Percentiles rank a stretch among this genome's conserved stretches.
Conservation (phyloP, 163 green algal genomes). For the Smithsoniella earleae region DNA sequence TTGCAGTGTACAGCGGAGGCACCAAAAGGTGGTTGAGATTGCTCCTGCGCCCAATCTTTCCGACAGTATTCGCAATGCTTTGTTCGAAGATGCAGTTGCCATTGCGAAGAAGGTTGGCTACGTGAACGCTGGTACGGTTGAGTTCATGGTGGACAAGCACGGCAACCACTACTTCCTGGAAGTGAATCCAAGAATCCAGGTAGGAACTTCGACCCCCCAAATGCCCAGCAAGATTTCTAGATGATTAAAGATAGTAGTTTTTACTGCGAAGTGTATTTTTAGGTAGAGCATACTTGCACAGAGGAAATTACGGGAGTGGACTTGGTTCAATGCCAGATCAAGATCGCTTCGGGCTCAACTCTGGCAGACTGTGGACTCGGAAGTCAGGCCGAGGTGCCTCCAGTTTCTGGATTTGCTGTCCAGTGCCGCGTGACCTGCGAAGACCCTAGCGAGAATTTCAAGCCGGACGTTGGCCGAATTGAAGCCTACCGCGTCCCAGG, state of each 20-base stretch:
- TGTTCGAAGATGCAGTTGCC: slow-evolving; percentile 71
- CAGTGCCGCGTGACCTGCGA: slow-evolving; percentile 84
- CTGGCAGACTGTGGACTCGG: slow-evolving; percentile 59
- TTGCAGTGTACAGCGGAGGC: slow-evolving; percentile 85
- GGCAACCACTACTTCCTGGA: slow-evolving; percentile 87
- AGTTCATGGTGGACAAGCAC: slow-evolving; percentile 92
- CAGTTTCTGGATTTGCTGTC: slow-evolving; percentile 67
- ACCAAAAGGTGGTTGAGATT: slow-evolving; percentile 94
- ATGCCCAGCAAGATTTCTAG: too few relatives aligned
- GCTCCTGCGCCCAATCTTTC: slow-evolving; percentile 59
- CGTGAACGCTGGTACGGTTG: slow-evolving; percentile 79
- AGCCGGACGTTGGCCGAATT: slow-evolving; percentile 73
- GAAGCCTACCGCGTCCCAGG: slow-evolving; percentile 77
- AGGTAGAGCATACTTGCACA: slow-evolving; percentile 93
- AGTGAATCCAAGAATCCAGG: slow-evolving; percentile 80
- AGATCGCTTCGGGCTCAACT: slow-evolving; percentile 59
- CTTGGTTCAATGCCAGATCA: slow-evolving; percentile 80
- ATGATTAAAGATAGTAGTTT: not conserved
- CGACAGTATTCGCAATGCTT: slow-evolving; percentile 37
- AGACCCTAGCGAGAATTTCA: slow-evolving; percentile 76
- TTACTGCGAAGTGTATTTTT: not conserved
- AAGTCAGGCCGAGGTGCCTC: slow-evolving; percentile 54
- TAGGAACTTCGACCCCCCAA: too few relatives aligned
- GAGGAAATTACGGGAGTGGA: slow-evolving; percentile 89
- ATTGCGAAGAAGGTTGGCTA: slow-evolving; percentile 70